Conservation (phyloP, 1,139 yeast genomes). For the Saccharomyces pastorianus region DNA sequence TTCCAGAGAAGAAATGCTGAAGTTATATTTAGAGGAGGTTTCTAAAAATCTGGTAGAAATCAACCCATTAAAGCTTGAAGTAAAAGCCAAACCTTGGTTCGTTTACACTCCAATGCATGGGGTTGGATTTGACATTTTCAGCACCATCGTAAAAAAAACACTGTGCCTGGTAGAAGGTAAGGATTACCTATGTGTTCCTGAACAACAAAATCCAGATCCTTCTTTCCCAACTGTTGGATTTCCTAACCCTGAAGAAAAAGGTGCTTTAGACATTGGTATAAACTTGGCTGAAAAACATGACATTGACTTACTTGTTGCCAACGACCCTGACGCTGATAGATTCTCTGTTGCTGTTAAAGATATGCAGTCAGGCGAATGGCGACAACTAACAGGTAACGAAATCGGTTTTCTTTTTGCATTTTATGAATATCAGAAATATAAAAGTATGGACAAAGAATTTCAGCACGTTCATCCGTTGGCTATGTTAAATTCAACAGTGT, state of each 20-base stretch:
- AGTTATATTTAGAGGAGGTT: conserved; percentile 14
- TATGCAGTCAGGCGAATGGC: conserved; percentile 43
- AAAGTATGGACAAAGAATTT: conserved; percentile 19
- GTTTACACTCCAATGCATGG: conserved; percentile 96
- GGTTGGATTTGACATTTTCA: conserved; percentile 55
- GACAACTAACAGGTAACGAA: conserved; percentile 84
- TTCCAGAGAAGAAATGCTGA: conserved; percentile 34
- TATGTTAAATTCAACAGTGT: conserved; percentile 80
- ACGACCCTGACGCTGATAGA: conserved; percentile 95
- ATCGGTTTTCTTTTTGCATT: conserved; percentile 79
- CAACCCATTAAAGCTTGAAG: conserved; percentile 21
- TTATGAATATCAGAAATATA: conserved; percentile 41
- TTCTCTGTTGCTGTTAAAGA: conserved; percentile 60
- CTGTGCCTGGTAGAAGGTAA: conserved; percentile 26
- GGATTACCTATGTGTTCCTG: conserved; percentile 35
- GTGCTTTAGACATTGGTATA: conserved; percentile 74
- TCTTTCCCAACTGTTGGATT: conserved; percentile 75
- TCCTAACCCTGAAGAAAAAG: conserved; percentile 94
- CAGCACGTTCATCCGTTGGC: conserved; percentile 35
- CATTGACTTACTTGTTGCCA: conserved; percentile 61
- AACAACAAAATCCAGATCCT: conserved; percentile 75
- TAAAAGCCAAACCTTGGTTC: conserved; percentile 33
- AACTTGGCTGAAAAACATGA: conserved; percentile 34
- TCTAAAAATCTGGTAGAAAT: conserved; percentile 14
- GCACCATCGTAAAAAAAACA: conserved; percentile 24